phyloP scores from a whole-genome alignment of 805 yeast genomes.

The Kodamaea nitidulidarum region DNA sequence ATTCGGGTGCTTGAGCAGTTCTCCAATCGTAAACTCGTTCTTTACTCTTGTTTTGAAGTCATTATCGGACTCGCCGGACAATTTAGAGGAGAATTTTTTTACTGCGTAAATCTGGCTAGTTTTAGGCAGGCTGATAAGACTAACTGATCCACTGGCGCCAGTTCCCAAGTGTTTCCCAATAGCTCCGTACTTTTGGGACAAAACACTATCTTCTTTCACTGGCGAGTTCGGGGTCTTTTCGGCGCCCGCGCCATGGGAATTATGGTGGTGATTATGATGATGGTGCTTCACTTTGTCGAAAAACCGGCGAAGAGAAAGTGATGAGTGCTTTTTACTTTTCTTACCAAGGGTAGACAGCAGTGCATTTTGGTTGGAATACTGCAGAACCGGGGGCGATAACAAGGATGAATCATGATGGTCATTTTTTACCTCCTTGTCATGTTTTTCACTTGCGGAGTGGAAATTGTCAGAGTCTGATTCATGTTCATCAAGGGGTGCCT shows the following conservation, averaged over 20 bases:
- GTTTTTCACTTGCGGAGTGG: slow-evolving; percentile 9
- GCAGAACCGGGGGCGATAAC: not conserved
- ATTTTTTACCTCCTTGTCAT: not conserved
- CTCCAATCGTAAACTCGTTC: slow-evolving; percentile 79
- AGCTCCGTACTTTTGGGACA: slow-evolving; percentile 57
- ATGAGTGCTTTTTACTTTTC: slow-evolving; percentile 11
- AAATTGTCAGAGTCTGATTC: slow-evolving; percentile 7
- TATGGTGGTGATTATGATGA: slow-evolving; percentile 9
- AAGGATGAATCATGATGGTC: slow-evolving; percentile 1
- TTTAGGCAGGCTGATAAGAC: slow-evolving; percentile 63
- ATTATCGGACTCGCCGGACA: slow-evolving; percentile 55
- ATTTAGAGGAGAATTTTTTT: slow-evolving; percentile 73
- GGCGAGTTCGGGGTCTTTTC: slow-evolving; percentile 5
- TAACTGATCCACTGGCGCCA: slow-evolving; percentile 95
- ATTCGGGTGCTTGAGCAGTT: slow-evolving; percentile 67
- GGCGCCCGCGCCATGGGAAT: slow-evolving; percentile 10
- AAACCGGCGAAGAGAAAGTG: slow-evolving; percentile 43
- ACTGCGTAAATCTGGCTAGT: slow-evolving; percentile 65
- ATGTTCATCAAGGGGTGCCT: not conserved
- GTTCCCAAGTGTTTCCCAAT: slow-evolving; percentile 75
- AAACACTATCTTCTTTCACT: slow-evolving; percentile 8
- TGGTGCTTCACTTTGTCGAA: slow-evolving; percentile 44
- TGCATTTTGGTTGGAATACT: not conserved
- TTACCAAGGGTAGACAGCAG: not conserved
- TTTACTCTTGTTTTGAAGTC: slow-evolving; percentile 77